Evolutionary conservation across 352 stramenopile species (phyloP), one percentile per base, ranked within the genome.

Genomic region (Phytopythium mirpurense): DNA sequence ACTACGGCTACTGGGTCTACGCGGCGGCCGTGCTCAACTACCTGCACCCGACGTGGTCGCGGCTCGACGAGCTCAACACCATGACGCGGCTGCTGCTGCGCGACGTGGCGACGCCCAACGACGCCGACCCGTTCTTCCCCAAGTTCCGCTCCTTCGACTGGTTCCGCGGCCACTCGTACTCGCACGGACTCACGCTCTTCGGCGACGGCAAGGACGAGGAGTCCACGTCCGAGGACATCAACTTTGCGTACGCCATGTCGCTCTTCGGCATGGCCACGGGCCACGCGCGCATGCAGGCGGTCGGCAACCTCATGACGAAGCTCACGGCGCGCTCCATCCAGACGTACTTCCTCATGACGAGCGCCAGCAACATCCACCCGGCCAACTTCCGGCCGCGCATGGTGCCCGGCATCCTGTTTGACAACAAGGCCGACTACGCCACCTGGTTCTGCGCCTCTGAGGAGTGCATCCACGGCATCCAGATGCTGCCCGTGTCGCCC

Each of bases 371-470:
- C 11, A 72, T 86, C 36, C 77, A 90, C 48, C 77, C 77, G 1
- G 49, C 52, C 18, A 59, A 38, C 18, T 73, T 80, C 49, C 64
- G 71, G 1, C 43, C 65, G 3, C 72, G 72, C 45, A 88, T 86
- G 60, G 77, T 75, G 11, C 56, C 75, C 2, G 80, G 80, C 16
- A 91, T 89, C 45, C 66, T 86, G 36, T 91, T 91, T 36, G 78
- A 89, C 59, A 91, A 91, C 63, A 91, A 91, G 55, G 67, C 73
- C 14, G 78, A 91, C 65, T 91, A 91, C 54, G 67, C 80, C 18
- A 91, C 75, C 55, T 89, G 80, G 80, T 89, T 89, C 67, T 84
- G 67, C 34, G 60, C 57, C 5, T 73, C 85, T 10, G 61, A 67
- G 54, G 76, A 84, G 54, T 86, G 77, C 60, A 89, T 91, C 58